Conservation (phyloP, 257 asterid genomes). For the Cynanchum wilfordii region DNA sequence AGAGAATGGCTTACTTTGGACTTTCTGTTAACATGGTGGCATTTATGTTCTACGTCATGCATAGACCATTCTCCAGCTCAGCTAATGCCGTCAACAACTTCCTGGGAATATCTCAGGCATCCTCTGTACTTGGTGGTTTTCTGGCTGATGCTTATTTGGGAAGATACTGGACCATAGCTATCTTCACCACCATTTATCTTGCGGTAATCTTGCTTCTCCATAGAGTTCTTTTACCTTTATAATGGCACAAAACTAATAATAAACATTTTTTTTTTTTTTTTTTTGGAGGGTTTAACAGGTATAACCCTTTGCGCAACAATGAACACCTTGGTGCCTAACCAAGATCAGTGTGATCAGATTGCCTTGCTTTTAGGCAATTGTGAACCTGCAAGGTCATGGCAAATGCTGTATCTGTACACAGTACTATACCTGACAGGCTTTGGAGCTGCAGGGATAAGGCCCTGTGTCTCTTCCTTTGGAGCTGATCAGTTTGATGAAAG, state of each 20-base stretch:
- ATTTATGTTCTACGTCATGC: conserved; percentile 93
- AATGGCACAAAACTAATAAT: background rate
- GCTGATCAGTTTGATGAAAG: conserved; percentile 95
- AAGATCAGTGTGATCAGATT: conserved; percentile 72
- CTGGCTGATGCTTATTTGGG: conserved; percentile 96
- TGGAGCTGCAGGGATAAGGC: conserved; percentile 97
- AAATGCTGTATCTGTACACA: conserved; percentile 77
- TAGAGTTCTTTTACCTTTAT: background rate
- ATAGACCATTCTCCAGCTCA: conserved; percentile 78
- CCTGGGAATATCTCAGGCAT: conserved; percentile 92
- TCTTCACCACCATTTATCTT: conserved; percentile 84
- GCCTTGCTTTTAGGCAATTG: conserved; percentile 86
- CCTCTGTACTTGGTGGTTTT: conserved; percentile 94
- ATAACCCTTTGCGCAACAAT: conserved; percentile 73
- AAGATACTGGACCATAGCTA: conserved; percentile 96
- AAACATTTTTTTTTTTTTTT: conserved; percentile 2
- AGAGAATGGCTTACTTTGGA: conserved; percentile 97
- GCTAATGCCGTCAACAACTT: conserved; percentile 92
- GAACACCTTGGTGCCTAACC: conserved; percentile 59
- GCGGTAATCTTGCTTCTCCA: conserved; percentile 38
- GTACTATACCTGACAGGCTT: conserved; percentile 75
- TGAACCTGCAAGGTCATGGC: conserved; percentile 87
- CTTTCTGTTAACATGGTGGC: conserved; percentile 97
- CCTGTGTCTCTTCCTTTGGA: conserved; percentile 99
- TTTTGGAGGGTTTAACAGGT: conserved; percentile 83